These are phyloP conservation scores for Macadamia integrifolia DNA, from an alignment of 164 flowering plant species.

Conservation along the genomic window DNA sequence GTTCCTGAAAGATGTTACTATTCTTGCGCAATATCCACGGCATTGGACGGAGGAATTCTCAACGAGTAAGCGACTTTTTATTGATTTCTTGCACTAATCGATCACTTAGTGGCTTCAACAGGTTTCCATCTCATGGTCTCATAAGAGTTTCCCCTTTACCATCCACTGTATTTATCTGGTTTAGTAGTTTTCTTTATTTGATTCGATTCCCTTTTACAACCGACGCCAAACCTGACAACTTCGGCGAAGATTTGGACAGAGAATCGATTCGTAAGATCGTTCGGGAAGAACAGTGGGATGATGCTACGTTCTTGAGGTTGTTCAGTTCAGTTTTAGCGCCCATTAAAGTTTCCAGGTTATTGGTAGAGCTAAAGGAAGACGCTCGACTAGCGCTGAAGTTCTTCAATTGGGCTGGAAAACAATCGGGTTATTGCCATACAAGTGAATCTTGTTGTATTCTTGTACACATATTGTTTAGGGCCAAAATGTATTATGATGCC, in stretches of 20 bases:
- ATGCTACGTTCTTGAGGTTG: conserved; percentile 32
- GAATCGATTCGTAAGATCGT: conserved; percentile 36
- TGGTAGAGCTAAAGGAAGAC: conserved; percentile 42
- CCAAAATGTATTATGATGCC: conserved; percentile 56
- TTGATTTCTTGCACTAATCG: conserved; percentile 3
- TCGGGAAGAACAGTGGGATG: conserved; percentile 44
- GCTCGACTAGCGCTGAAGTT: conserved; percentile 49
- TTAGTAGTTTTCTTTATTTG: conserved; percentile 31
- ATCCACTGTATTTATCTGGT: conserved; percentile 17
- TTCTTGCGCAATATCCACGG: conserved; percentile 32
- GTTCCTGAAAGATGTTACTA: conserved; percentile 29
- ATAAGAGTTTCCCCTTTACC: conserved; percentile 12
- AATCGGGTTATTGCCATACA: conserved; percentile 40
- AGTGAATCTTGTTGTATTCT: conserved; percentile 55
- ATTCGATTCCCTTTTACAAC: conserved; percentile 28
- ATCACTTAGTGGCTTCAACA: not conserved
- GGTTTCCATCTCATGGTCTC: not conserved
- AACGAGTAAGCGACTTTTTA: conserved; percentile 19
- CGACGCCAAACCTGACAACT: conserved; percentile 9
- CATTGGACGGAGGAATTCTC: conserved; percentile 22
- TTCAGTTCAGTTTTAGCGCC: conserved; percentile 50
- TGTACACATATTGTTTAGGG: conserved; percentile 57
- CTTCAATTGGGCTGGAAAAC: conserved; percentile 51
- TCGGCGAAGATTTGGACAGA: conserved; percentile 17
- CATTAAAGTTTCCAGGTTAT: conserved; percentile 39